Conservation (phyloP, 306 rosid species). For the Medicago lupulina region DNA sequence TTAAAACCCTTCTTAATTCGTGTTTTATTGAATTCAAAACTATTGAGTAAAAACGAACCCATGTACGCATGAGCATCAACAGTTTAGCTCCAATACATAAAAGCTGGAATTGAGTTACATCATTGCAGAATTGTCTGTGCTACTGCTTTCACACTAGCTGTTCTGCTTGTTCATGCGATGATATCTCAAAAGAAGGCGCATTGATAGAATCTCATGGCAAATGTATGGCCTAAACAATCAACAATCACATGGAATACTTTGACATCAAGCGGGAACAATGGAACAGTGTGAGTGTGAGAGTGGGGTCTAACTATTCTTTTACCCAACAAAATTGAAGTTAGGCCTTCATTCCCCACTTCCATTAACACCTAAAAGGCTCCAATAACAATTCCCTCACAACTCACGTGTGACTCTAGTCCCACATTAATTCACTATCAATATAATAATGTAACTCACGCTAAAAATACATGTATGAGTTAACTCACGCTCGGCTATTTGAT, state of each 20-base stretch:
- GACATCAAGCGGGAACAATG: conserved; percentile 46
- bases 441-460: too few relatives aligned
- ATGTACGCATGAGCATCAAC: too few relatives aligned
- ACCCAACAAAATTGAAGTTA: conserved; percentile 29
- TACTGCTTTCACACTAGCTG: not conserved
- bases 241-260: conserved; percentile 41
- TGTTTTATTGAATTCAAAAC: not conserved
- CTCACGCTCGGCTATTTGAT: too few relatives aligned
- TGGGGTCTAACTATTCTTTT: conserved; percentile 37
- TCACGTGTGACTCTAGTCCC: conserved; percentile 66
- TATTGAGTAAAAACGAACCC: not conserved
- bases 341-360: conserved; percentile 41
- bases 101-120: conserved; percentile 25
- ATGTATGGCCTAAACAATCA: conserved; percentile 31
- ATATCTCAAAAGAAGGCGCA: conserved; percentile 38
- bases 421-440: conserved; percentile 12
- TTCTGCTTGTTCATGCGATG: not conserved
- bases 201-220: conserved; percentile 35
- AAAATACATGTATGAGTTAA: too few relatives aligned
- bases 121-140: conserved; percentile 22
- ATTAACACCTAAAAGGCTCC: conserved; percentile 40
- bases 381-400: conserved; percentile 29
- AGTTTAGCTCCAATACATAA: too few relatives aligned
- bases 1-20: too few relatives aligned
- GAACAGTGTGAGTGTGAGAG: conserved; percentile 38